Base-by-base conservation (phyloP, 495 filamentous ascomycete genomes). In the Podospora conica region DNA sequence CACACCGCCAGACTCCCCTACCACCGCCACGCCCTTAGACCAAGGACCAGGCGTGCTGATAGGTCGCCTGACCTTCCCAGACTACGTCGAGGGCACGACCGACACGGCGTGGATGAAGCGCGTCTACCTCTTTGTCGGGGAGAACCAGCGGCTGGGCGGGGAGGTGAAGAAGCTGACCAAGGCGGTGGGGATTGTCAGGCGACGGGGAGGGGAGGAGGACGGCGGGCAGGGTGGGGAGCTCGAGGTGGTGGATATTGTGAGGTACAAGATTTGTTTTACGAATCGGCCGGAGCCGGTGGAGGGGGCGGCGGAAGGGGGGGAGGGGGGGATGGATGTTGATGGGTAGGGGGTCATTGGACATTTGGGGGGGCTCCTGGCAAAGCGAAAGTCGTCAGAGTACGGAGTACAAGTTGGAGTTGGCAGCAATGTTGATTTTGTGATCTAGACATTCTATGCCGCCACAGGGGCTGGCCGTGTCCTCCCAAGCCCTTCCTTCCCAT, bases 401-500 rank as follows among this genome's bases (percentile, higher is more conserved):
- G 54, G 9, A n/a, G 9, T 24, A 21, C 28, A 28, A n/a, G 18
- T n/a, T 61, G 25, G 54, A 31, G 10, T 58, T 55, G 40, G 40
- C 18, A 48, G 40, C n/a, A 15, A 48, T n/a, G 40, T 57, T 56
- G 8, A 55, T 57, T 56, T 62, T 25, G 21, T 21, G 23, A 18
- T 24, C 9, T 57, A 54, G 31, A 2, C 33, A n/a, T 5, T 56
- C 40, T 61, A 65, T 53, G 53, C 58, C 40, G 55, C 56, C 55
- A 63, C 59, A 54, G 56, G 67, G 53, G 53, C 65, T 9, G 82
- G 82, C 75, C 79, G 91, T 24, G 89, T 91, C 73, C 96, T 86
- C 15, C 95, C 95, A 40, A 98, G 76, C 0, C 95, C 95, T 12
- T 96, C 92, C 75, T 90, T 95, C 0, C 87, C 91, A 81, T 98